Conservation (phyloP, 148 eudicot species). For the Euryodendron excelsum region DNA sequence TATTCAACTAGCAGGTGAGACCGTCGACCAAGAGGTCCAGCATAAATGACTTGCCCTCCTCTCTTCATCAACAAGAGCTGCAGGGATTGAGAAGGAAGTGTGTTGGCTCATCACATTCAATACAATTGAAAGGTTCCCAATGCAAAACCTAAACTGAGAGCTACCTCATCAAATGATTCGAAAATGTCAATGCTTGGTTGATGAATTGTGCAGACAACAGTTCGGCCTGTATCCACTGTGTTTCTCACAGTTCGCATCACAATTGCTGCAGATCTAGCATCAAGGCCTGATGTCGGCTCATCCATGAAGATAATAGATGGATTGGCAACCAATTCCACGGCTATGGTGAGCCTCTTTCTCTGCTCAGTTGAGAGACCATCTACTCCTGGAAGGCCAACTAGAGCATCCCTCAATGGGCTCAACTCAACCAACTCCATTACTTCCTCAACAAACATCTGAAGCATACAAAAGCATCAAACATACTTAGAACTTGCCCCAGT, state of each 20-base stretch:
- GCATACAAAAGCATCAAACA: background rate
- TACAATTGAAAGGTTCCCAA: too few species aligned
- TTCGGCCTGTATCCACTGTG: constrained; percentile 54
- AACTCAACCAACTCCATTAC: constrained; percentile 51
- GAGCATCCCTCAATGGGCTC: constrained; percentile 31
- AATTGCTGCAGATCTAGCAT: constrained; percentile 58
- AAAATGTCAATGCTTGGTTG: constrained; percentile 59
- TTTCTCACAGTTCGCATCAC: constrained; percentile 56
- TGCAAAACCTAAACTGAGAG: background rate
- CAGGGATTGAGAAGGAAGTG: background rate
- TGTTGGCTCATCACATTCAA: background rate
- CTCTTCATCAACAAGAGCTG: constrained; percentile 50
- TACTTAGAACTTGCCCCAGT: background rate
- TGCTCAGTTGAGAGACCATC: constrained; percentile 54
- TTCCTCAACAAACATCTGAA: constrained; percentile 53
- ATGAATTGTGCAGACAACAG: constrained; percentile 58
- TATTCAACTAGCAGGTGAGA: constrained; percentile 37
- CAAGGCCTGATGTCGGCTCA: constrained; percentile 55
- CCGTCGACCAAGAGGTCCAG: constrained; percentile 38
- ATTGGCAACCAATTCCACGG: constrained; percentile 53
- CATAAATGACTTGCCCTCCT: constrained; percentile 49
- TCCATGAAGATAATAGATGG: constrained; percentile 59
- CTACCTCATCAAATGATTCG: constrained; percentile 58
- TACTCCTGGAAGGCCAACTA: constrained; percentile 54
- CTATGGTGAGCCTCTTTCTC: constrained; percentile 52